Evolutionary conservation across 768 basidiomycete species (phyloP).

Genomic region (Termitomyces sp.): DNA sequence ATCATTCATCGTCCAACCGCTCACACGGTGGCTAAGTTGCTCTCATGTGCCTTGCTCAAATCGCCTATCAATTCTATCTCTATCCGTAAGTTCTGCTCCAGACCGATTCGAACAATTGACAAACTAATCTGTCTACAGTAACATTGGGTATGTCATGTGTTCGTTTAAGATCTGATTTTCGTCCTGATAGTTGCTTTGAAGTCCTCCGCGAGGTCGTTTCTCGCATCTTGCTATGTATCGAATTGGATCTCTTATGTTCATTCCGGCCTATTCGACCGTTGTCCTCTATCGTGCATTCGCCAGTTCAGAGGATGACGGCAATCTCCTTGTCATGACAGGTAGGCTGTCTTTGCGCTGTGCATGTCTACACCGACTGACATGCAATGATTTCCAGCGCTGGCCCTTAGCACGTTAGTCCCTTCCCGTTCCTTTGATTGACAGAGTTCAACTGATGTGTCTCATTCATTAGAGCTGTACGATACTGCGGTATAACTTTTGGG

Average conservation of each 20-base stretch:
- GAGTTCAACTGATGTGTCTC: not conserved
- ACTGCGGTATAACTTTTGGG: conserved; percentile 81
- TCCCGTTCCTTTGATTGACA: not conserved
- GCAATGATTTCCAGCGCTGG: conserved; percentile 43
- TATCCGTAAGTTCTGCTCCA: conserved; percentile 63
- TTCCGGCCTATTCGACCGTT: conserved; percentile 85
- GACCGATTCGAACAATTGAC: conserved; percentile 1
- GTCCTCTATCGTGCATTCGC: conserved; percentile 71
- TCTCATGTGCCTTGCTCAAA: conserved; percentile 91
- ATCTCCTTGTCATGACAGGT: conserved; percentile 79
- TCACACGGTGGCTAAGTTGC: conserved; percentile 50
- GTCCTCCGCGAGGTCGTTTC: conserved; percentile 77
- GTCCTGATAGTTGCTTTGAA: conserved; percentile 22
- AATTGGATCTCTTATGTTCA: conserved; percentile 77
- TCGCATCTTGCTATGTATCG: conserved; percentile 90
- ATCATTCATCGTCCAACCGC: not conserved
- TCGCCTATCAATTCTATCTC: conserved; percentile 86
- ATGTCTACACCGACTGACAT: conserved; percentile 9
- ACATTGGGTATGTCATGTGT: conserved; percentile 49
- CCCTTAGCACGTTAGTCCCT: conserved; percentile 71
- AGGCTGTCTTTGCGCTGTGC: conserved; percentile 21
- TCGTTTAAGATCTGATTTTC: not conserved
- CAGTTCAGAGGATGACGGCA: conserved; percentile 63
- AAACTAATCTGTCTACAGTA: conserved; percentile 30
- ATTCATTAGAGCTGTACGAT: conserved; percentile 67